A percentile compares a stretch with the other conserved stretches of the same genome.
Evolutionary conservation across 129 eudicot species (phyloP).

Genomic region (Artemisia tridentata): DNA sequence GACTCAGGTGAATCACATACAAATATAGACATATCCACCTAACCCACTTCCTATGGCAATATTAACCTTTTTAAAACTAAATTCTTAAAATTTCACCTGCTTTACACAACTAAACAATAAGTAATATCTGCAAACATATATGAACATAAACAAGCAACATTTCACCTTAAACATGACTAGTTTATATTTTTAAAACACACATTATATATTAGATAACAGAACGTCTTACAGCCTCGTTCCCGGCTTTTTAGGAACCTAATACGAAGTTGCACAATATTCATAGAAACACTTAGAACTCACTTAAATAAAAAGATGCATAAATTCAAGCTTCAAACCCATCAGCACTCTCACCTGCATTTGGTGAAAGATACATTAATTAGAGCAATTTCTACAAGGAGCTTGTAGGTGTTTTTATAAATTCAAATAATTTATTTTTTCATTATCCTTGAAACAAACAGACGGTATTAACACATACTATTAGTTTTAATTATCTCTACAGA

Average conservation of each 20-base stretch:
- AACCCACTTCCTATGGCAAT: neutral
- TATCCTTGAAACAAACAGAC: too few relatives aligned
- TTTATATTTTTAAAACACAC: neutral
- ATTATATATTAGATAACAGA: constrained; percentile 2
- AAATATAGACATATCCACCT: too few relatives aligned
- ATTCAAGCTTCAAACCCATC: constrained; percentile 19
- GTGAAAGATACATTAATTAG: neutral
- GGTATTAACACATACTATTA: too few relatives aligned
- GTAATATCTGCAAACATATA: neutral
- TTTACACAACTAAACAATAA: neutral
- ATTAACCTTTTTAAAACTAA: neutral
- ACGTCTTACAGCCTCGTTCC: neutral
- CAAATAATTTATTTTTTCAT: neutral
- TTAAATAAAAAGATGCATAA: neutral
- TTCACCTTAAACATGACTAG: neutral
- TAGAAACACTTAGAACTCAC: neutral
- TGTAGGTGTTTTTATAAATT: neutral
- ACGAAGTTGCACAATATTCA: neutral
- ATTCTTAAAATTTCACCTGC: neutral
- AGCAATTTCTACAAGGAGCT: constrained; percentile 7
- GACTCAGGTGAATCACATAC: too few relatives aligned
- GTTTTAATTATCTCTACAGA: neutral
- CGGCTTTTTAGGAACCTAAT: neutral
- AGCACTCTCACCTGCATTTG: constrained; percentile 30
- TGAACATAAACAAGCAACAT: neutral